Evolutionary conservation across 768 basidiomycete genomes (phyloP), one percentile per base, ranked within the genome.

Genomic region (Suillus tomentosus): DNA sequence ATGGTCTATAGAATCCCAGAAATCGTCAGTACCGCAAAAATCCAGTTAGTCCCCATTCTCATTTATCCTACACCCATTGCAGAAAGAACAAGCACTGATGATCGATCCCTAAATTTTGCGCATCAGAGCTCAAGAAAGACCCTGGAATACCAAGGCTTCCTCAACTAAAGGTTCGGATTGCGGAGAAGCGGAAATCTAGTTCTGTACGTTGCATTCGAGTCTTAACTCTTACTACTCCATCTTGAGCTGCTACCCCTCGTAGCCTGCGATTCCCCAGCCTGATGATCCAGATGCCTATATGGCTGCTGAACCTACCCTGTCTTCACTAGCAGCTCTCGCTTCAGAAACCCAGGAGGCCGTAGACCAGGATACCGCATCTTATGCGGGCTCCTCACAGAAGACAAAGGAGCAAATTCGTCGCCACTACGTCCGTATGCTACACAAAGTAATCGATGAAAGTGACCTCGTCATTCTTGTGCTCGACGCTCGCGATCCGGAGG

Each of bases 401-500:
- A 89, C 87, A 8, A 90, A 84, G 67, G 88, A 91, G 68, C 90
- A 92, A 67, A 73, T 87, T 34, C 85, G 89, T 37, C 83, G 85
- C 62, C 84, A 92, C 69, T 93, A 94, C 70, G 79, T 96, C 55
- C 87, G 91, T 45, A 83, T 90, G 1, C 77, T 99, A 27, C 88
- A 94, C 77, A 95, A 92, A 78, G 96, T 99, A 53, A 90, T 99
- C 65, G 95, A 97, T 67, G 84, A 95, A 71, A 90, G 91, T 67
- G 96, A 99, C 73, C 91, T 99, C 39, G 78, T 99, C 59, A 82
- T 99, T 53, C 89, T 92, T 42, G 92, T 94, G 0, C 82, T 99
- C 17, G 97, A 99, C 77, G 96, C 96, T 1, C 82, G 96, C 47
- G 96, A 99, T 79, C 96, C 97, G 2, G 91, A 96, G 64, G 96